Percentiles rank a stretch among this genome's conserved stretches.
These are phyloP conservation scores for Closterium sp. DNA, from an alignment of 139 green algal genomes.

Conservation along the genomic window DNA sequence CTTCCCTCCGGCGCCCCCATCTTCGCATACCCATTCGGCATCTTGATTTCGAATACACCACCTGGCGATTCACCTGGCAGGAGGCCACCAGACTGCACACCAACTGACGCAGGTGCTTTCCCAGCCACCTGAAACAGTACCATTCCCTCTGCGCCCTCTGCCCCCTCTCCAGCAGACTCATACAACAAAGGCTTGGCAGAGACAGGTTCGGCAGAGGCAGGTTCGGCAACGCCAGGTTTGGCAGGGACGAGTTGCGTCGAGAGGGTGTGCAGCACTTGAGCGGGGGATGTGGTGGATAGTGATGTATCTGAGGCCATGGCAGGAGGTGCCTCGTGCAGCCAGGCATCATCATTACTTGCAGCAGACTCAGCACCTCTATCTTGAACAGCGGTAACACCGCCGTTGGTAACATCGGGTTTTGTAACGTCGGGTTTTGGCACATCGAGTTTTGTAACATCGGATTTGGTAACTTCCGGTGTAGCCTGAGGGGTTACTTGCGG, in stretches of 20 bases:
- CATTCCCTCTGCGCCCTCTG: neutral
- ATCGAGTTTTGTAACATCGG: neutral
- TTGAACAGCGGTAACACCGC: neutral
- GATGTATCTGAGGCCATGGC: too few species aligned
- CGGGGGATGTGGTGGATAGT: too few species aligned
- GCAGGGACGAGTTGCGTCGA: neutral
- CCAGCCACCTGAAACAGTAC: neutral
- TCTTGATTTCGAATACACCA: neutral
- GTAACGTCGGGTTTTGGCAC: neutral
- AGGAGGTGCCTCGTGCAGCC: too few species aligned
- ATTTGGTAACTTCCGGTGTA: neutral
- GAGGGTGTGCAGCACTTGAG: too few species aligned
- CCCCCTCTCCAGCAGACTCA: neutral
- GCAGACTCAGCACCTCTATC: too few species aligned
- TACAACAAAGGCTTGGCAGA: neutral
- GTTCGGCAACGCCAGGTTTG: neutral
- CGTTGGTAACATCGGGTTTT: neutral
- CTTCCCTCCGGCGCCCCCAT: neutral
- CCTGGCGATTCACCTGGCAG: neutral
- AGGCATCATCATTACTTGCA: too few species aligned
- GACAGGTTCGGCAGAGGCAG: neutral
- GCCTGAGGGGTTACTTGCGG: neutral
- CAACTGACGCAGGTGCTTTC: neutral
- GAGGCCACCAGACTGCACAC: neutral
- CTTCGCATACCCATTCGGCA: neutral